A percentile compares a stretch with the other conserved stretches of the same genome.
These are phyloP conservation scores for Primulina eburnea DNA, from an alignment of 257 asterid species.

Conservation along the genomic window DNA sequence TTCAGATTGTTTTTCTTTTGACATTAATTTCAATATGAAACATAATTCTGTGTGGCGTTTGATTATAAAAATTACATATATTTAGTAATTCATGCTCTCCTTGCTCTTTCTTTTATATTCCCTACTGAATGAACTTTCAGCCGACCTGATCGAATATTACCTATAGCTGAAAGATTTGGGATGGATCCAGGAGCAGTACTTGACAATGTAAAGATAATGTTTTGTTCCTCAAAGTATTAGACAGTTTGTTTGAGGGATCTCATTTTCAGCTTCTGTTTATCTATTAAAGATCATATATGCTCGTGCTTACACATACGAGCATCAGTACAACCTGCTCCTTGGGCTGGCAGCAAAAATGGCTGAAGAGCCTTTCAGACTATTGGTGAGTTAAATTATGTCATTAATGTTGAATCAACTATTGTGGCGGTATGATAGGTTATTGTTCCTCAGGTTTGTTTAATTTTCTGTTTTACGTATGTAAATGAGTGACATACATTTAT, in stretches of 20 bases:
- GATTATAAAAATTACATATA: too few species aligned
- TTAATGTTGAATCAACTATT: slow-evolving; percentile 12
- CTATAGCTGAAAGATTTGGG: slow-evolving; percentile 3
- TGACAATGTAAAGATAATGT: background rate
- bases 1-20: background rate
- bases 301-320: slow-evolving; percentile 99
- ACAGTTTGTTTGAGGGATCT: slow-evolving; percentile 8
- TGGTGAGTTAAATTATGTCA: slow-evolving; percentile 52
- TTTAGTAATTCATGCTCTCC: slow-evolving; percentile 50
- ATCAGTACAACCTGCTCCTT: slow-evolving; percentile 93
- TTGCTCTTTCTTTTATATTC: background rate
- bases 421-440: background rate
- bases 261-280: slow-evolving; percentile 6
- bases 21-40: background rate
- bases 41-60: background rate
- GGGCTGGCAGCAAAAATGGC: slow-evolving; percentile 99
- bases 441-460: background rate
- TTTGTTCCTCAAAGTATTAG: background rate
- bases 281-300: slow-evolving; percentile 80
- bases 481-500: background rate
- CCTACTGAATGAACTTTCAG: background rate
- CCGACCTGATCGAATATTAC: slow-evolving; percentile 36
- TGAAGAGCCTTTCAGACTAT: slow-evolving; percentile 96
- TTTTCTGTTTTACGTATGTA: background rate
- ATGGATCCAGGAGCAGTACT: slow-evolving; percentile 65